Evolutionary conservation across 2,329 filamentous ascomycete species (phyloP), one percentile per base, ranked within the genome.

Genomic region (Chrysoporthe deuterocubensis): DNA sequence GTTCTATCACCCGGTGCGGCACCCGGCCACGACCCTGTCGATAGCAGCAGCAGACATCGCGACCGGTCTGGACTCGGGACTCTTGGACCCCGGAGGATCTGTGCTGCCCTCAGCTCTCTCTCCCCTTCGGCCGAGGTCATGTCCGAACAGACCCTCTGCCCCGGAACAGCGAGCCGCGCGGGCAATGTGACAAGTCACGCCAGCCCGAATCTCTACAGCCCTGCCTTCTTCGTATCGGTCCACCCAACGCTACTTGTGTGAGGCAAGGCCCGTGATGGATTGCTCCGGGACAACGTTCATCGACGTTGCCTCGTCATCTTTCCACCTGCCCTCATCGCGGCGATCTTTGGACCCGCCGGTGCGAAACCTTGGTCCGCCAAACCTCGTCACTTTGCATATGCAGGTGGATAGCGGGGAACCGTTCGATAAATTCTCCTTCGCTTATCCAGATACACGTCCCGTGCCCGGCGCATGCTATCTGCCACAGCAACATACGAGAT

Each of bases 341-440:
- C n/a, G n/a, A 50, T 37, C 60, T 48, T n/a, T 21, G 44, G 44
- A n/a, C 18, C 44, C 43, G 21, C 32, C 32, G 32, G n/a, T 4
- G 14, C n/a, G 42, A 14, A 44, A 44, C 14, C 44, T 48, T 62
- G 59, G 59, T 62, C 32, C 44, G 60, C 57, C 56, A 40, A 64
- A 43, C 18, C 50, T 48, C 56, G 32, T 65, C 54, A 60, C 40
- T 37, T 57, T 40, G 26, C 43, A 48, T 48, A 11, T 48, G 59
- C 59, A 48, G 13, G 11, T 44, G 43, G 44, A 34, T 21, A 26
- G 43, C 43, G 43, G 16, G 44, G 34, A 40, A 52, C 32, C 37
- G 16, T 52, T 37, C 60, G 43, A 62, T 62, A 37, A 37, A 46
- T 62, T 46, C 60, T 48, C 60, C 60, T 34, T 50, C 59, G 59